Evolutionary conservation across 1,139 yeast species (phyloP).

Genomic region (Blastobotrys apis): DNA sequence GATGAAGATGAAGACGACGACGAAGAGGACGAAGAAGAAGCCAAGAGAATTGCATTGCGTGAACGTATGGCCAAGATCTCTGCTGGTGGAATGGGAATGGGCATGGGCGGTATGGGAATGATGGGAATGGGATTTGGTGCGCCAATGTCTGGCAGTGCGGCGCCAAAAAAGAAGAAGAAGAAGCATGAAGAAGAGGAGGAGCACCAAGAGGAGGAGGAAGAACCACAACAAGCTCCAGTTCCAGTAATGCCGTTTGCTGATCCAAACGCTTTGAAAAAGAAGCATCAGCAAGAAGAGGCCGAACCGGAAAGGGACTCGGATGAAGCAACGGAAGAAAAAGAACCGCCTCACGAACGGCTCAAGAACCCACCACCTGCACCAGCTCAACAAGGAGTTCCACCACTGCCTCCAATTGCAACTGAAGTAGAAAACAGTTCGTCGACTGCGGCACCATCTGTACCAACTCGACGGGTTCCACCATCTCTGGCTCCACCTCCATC

Average conservation of each 20-base stretch:
- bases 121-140: constrained; percentile 34
- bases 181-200: constrained; percentile 27
- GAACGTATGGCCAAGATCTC: constrained; percentile 96
- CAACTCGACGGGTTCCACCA: constrained; percentile 13
- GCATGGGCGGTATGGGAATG: constrained; percentile 44
- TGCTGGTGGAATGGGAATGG: constrained; percentile 74
- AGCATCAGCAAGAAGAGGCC: constrained; percentile 17
- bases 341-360: constrained; percentile 15
- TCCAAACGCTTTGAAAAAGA: constrained; percentile 33
- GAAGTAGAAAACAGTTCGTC: neutral
- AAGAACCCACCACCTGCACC: constrained; percentile 9
- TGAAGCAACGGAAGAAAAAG: constrained; percentile 16
- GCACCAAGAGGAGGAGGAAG: constrained; percentile 28
- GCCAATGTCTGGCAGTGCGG: constrained; percentile 28
- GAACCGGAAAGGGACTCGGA: constrained; percentile 3
- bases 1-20: constrained; percentile 32
- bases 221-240: constrained; percentile 35
- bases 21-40: constrained; percentile 63
- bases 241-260: constrained; percentile 51
- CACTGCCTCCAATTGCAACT: constrained; percentile 8
- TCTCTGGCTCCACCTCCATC: constrained; percentile 15
- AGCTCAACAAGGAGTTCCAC: constrained; percentile 1
- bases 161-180: constrained; percentile 29
- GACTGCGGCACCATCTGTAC: neutral
- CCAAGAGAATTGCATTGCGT: constrained; percentile 70